A percentile compares a stretch with the other conserved stretches of the same genome.
phyloP scores from a whole-genome alignment of 805 yeast species.

The Hanseniaspora guilliermondii region DNA sequence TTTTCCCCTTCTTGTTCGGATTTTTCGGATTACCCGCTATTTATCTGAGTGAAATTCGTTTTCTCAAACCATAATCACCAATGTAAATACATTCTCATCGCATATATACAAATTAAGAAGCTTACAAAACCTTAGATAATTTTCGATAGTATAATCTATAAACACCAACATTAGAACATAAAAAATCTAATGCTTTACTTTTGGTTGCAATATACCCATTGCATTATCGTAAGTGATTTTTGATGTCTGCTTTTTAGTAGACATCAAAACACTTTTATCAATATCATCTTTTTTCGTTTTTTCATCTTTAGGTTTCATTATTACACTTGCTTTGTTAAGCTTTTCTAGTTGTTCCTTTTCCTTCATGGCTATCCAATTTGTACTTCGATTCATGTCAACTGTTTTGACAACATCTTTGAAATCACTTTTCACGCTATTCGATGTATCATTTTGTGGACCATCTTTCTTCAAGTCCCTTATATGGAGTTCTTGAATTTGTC shows the following conservation, averaged over 20 bases:
- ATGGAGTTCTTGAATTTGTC: slow-evolving; percentile 35
- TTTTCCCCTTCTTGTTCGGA: too few relatives aligned
- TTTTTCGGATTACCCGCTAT: too few relatives aligned
- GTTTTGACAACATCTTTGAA: slow-evolving; percentile 18
- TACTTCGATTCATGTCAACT: slow-evolving; percentile 15
- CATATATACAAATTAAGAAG: too few relatives aligned
- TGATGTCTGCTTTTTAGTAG: not conserved
- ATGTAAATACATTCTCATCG: too few relatives aligned
- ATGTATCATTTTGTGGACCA: slow-evolving; percentile 5
- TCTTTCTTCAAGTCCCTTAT: slow-evolving; percentile 23
- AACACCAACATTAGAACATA: too few relatives aligned
- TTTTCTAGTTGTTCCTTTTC: slow-evolving; percentile 17
- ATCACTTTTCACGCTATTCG: not conserved
- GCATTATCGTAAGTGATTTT: not conserved
- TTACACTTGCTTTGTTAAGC: slow-evolving; percentile 19
- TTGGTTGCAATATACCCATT: slow-evolving; percentile 12
- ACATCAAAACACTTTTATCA: not conserved
- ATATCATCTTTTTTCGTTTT: not conserved
- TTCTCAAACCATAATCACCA: too few relatives aligned
- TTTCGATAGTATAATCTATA: too few relatives aligned
- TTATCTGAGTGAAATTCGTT: too few relatives aligned
- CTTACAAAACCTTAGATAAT: too few relatives aligned
- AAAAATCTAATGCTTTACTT: slow-evolving; percentile 2
- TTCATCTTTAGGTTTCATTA: slow-evolving; percentile 21
- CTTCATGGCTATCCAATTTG: slow-evolving; percentile 19